Evolutionary conservation across 805 yeast species (phyloP), one percentile per base, ranked within the genome.

Genomic region (Candida nonsorbophila): DNA sequence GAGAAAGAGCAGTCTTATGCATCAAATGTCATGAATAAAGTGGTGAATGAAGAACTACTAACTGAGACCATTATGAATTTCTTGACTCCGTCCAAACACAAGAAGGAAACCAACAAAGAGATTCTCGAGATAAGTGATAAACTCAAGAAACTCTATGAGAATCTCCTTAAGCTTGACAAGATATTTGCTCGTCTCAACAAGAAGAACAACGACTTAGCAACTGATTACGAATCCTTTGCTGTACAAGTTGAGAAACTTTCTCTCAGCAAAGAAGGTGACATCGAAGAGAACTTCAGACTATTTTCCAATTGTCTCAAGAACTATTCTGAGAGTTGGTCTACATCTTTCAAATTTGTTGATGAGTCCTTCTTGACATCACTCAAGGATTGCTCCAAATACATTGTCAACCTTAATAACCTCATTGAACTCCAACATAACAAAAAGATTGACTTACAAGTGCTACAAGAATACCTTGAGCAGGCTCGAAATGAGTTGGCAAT

Each of bases 21-120:
- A 22, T 19, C 25, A 16, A 51, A 16, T 44, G 49, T 36, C 51
- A 70, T 55, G 24, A 67, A 45, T 32, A 58, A 52, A 35, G 65
- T 58, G 4, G 74, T 72, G 16, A 72, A 74, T 24, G 72, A 75
- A 37, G 98, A 92, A 28, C 77, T 84, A 9, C 69, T 90, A n/a
- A 79, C 95, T 0, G 98, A 90, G 49, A 80, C 84, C 3, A 77
- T 92, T 24, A 83, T 90, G 81, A 90, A 90, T 49, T 94, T 94
- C n/a, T 85, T 90, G 48, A 81, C 90, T 32, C 79, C 84, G 27
- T 53, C 67, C 10, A 65, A 65, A 41, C 72, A 72, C 42, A 76
- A 74, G 37, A 76, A 81, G 25, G 96, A 85, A 47, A 85, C 90
- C 43, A 67, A 79, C 28, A 92, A 82, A 41, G 72, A 65, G 21